phyloP scores from a whole-genome alignment of 2,329 filamentous ascomycete genomes.

The Aureobasidium sp. region DNA sequence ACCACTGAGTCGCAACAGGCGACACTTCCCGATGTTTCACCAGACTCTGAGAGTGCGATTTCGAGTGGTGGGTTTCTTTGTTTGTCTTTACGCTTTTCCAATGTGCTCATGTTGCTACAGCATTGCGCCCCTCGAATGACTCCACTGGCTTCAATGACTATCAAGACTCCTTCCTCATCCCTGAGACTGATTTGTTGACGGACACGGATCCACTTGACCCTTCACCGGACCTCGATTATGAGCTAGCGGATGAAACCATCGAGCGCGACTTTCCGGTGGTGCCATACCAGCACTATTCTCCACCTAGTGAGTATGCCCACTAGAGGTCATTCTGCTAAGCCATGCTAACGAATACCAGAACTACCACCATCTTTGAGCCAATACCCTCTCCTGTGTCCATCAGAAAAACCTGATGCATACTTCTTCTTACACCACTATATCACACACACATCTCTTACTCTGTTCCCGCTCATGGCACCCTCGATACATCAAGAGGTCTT shows the following conservation, averaged over 20 bases:
- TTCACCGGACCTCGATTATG: not conserved
- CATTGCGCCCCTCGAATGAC: not conserved
- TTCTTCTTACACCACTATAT: constrained; percentile 15
- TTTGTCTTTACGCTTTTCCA: not conserved
- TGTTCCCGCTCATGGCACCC: constrained; percentile 8
- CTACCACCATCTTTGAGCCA: constrained; percentile 7
- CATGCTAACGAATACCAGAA: not conserved
- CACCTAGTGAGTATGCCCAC: not conserved
- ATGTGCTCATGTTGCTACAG: not conserved
- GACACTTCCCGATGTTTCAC: not conserved
- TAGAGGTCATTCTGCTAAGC: accelerated
- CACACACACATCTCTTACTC: constrained; percentile 6
- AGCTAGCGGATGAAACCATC: not conserved
- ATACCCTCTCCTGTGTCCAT: constrained; percentile 11
- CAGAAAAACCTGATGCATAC: constrained; percentile 7
- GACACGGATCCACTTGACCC: not conserved
- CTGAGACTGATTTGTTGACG: not conserved
- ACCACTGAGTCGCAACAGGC: too few relatives aligned
- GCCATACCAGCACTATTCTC: constrained; percentile 2
- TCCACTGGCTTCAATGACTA: not conserved
- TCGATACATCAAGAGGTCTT: constrained; percentile 1
- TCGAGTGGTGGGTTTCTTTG: not conserved
- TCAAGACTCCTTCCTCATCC: not conserved
- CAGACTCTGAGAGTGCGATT: not conserved
- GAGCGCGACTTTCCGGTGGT: not conserved